Percentiles rank a stretch among this genome's conserved stretches.
These are phyloP conservation scores for Coriaria nepalensis DNA, from an alignment of 306 rosid genomes.

Conservation along the genomic window DNA sequence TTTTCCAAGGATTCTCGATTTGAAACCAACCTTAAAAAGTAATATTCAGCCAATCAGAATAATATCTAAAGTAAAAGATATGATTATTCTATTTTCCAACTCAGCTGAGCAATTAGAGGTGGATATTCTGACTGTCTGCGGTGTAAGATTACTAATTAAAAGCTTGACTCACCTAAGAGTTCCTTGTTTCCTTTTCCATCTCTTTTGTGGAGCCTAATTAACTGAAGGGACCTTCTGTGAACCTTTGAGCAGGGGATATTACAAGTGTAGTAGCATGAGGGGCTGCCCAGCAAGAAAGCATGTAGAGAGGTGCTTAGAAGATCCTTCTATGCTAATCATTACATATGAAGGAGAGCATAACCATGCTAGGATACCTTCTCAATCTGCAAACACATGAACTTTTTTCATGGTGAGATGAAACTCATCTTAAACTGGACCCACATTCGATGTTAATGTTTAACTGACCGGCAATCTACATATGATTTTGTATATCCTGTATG, in stretches of 20 bases:
- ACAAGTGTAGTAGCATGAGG: conserved; percentile 99
- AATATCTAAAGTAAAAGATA: too few relatives aligned
- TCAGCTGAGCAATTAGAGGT: too few relatives aligned
- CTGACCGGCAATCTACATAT: conserved; percentile 13
- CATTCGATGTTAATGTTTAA: conserved; percentile 7
- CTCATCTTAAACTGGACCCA: conserved; percentile 21
- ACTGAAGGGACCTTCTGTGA: conserved; percentile 1
- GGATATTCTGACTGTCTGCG: too few relatives aligned
- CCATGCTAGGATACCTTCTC: conserved; percentile 68
- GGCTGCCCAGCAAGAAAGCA: conserved; percentile 99
- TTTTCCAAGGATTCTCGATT: too few relatives aligned
- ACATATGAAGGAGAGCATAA: conserved; percentile 98
- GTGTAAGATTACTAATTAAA: too few relatives aligned
- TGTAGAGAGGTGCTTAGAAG: conserved; percentile 93
- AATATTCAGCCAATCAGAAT: too few relatives aligned
- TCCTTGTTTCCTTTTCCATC: not conserved
- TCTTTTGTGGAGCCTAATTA: conserved; percentile 10
- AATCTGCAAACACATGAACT: conserved; percentile 62
- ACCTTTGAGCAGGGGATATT: conserved; percentile 72
- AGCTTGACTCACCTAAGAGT: too few relatives aligned
- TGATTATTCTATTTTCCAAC: too few relatives aligned
- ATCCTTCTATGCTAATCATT: conserved; percentile 84
- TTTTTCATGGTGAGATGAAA: conserved; percentile 5
- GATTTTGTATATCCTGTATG: not conserved
- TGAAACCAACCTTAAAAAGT: too few relatives aligned